phyloP scores from a whole-genome alignment of 2,329 filamentous ascomycete genomes.

The Penicillium sp. region DNA sequence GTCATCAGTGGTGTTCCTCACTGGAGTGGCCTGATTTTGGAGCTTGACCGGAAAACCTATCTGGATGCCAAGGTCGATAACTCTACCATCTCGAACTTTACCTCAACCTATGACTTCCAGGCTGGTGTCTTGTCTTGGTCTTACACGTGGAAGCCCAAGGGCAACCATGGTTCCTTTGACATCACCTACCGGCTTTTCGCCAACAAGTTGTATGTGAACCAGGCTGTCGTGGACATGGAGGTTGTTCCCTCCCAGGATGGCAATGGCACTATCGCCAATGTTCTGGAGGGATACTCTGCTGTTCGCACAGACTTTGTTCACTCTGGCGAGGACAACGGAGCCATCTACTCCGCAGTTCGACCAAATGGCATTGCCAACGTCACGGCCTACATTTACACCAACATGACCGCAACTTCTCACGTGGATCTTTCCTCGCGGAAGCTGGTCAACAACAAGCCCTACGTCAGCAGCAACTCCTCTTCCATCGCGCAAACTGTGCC shows the following conservation, averaged over 20 bases:
- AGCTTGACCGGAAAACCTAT: conserved; percentile 55
- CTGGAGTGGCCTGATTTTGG: conserved; percentile 63
- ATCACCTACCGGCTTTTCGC: conserved; percentile 68
- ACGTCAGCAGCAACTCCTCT: conserved; percentile 60
- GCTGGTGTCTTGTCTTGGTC: conserved; percentile 65
- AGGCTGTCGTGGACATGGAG: conserved; percentile 62
- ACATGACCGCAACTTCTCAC: conserved; percentile 41
- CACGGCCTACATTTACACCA: conserved; percentile 61
- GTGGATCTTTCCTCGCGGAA: conserved; percentile 48
- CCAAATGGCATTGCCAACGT: conserved; percentile 64
- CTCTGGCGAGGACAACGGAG: conserved; percentile 57
- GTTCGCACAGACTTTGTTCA: conserved; percentile 62
- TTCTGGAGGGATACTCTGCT: conserved; percentile 69
- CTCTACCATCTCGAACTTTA: conserved; percentile 62
- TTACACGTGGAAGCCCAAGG: conserved; percentile 65
- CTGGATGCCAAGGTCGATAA: conserved; percentile 64
- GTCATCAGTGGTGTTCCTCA: conserved; percentile 73
- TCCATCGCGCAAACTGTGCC: conserved; percentile 65
- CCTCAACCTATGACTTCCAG: conserved; percentile 63
- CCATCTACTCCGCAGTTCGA: conserved; percentile 67
- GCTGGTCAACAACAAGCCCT: conserved; percentile 49
- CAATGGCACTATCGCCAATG: conserved; percentile 64
- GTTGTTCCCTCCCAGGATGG: conserved; percentile 57
- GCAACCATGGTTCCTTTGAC: conserved; percentile 52
- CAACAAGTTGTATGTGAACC: conserved; percentile 64